Conservation (phyloP, 192 early-diverging fungal genomes). For the Geosiphon pyriformis region DNA sequence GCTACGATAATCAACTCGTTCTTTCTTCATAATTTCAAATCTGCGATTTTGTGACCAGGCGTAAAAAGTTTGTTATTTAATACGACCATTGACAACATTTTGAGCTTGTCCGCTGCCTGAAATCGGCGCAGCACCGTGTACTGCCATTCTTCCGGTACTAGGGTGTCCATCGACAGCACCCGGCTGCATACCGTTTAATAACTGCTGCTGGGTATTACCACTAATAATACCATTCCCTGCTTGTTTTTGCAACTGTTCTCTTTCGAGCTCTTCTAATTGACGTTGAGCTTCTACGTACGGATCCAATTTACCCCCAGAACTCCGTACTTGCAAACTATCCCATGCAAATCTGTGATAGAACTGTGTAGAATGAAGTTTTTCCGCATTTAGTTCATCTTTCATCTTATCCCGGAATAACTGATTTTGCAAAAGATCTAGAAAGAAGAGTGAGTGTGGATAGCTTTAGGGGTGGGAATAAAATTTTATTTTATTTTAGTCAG, state of each 20-base stretch:
- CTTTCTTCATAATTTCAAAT: no score
- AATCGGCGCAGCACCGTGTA: neutral
- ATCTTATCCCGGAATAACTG: slow-evolving; percentile 73
- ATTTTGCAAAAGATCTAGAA: slow-evolving; percentile 82
- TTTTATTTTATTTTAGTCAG: neutral
- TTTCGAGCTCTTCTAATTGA: neutral
- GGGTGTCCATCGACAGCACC: neutral
- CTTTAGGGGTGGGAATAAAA: slow-evolving; percentile 34
- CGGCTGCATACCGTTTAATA: neutral
- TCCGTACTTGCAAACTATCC: neutral
- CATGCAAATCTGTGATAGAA: slow-evolving; percentile 63
- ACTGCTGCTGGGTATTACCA: neutral
- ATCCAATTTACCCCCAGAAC: neutral
- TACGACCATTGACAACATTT: neutral
- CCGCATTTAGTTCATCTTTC: slow-evolving; percentile 63
- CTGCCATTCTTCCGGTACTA: neutral
- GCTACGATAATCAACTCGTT: no score
- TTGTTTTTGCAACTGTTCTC: neutral
- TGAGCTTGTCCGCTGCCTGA: neutral
- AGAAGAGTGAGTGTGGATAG: slow-evolving; percentile 83
- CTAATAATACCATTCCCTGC: neutral
- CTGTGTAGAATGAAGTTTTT: slow-evolving; percentile 72
- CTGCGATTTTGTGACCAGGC: no score
- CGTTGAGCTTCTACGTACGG: neutral
- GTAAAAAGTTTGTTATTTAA: neutral